Evolutionary conservation across 441 rosid genomes (phyloP).

Genomic region (Euphorbia schlechtendalii): DNA sequence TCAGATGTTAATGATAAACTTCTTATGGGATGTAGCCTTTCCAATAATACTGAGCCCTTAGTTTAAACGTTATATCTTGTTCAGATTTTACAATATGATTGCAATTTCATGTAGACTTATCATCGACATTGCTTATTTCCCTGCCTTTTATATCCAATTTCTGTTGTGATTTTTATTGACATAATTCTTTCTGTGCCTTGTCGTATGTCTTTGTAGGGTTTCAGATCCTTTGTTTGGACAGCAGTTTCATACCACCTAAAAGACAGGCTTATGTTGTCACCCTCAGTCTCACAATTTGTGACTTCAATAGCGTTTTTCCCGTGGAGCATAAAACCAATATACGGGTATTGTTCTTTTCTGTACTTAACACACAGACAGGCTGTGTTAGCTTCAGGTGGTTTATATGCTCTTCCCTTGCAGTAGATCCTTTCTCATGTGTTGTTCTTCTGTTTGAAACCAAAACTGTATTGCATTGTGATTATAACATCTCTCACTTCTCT

Average conservation of each 20-base stretch:
- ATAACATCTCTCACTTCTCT: too few species aligned
- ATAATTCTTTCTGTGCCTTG: neutral
- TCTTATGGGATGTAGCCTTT: neutral
- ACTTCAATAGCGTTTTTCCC: conserved; percentile 76
- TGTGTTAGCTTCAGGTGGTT: neutral
- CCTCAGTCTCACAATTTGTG: conserved; percentile 92
- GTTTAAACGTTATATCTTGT: neutral
- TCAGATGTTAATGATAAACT: neutral
- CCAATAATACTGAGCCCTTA: neutral
- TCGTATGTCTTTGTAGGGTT: conserved; percentile 51
- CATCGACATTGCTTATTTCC: neutral
- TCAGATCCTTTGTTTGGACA: conserved; percentile 95
- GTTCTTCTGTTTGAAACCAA: neutral
- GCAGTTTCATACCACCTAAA: conserved; percentile 93
- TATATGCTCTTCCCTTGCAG: neutral
- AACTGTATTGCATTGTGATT: neutral
- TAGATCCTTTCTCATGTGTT: conserved; percentile 3
- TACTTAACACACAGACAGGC: neutral
- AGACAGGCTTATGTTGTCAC: conserved; percentile 79
- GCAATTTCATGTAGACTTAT: neutral
- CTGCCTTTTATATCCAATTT: neutral
- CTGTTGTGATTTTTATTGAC: neutral
- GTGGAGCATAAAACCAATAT: conserved; percentile 93
- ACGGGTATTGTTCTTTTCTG: conserved; percentile 50
- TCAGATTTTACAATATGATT: neutral